Base-by-base conservation (phyloP, 2,329 filamentous ascomycete species). In the Aureobasidium sp. region DNA sequence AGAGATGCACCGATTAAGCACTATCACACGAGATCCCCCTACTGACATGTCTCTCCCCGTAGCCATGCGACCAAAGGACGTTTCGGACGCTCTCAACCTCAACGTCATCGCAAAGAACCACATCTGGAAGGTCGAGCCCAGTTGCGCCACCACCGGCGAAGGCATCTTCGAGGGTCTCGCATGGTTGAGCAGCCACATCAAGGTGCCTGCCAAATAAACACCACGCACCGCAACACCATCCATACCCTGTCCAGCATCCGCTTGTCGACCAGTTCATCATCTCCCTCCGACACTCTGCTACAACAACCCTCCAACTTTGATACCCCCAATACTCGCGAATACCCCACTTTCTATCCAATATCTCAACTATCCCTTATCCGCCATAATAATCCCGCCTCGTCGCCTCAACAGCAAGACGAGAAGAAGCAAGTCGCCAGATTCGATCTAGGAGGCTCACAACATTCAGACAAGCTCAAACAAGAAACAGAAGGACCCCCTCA, bases 111-210 rank as follows among this genome's bases (percentile, higher is more conserved):
- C 79, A n/a, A 79, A 77, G 67, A 75, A 80, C 69, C 79, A 81
- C 67, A 75, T 77, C 39, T 81, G 79, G 79, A 81, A 81, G 68
- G 79, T 81, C 62, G 79, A 81, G 73, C 79, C 79, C 57, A 80
- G 78, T 68, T 81, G 79, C 67, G 79, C 79, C 53, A 81, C 78
- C 51, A 80, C 79, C 22, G 79, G 79, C 66, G 79, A 81, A 68
- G 79, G 73, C 62, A 81, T 81, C 68, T 81, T 81, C 62, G 79
- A 81, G 70, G 79, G 79, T 62, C 69, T 81, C 66, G 76, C 77
- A 68, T 80, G 78, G 78, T 72, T 80, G 64, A 79, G 77, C 68
- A 79, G 75, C 71, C 79, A 80, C 69, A 78, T 80, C 70, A 80
- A 80, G 72, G 67, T 76, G 34, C 75, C 75, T 63, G 69, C 69